Evolutionary conservation across 345 rosid species (phyloP).

Genomic region (Salix arbutifolia): DNA sequence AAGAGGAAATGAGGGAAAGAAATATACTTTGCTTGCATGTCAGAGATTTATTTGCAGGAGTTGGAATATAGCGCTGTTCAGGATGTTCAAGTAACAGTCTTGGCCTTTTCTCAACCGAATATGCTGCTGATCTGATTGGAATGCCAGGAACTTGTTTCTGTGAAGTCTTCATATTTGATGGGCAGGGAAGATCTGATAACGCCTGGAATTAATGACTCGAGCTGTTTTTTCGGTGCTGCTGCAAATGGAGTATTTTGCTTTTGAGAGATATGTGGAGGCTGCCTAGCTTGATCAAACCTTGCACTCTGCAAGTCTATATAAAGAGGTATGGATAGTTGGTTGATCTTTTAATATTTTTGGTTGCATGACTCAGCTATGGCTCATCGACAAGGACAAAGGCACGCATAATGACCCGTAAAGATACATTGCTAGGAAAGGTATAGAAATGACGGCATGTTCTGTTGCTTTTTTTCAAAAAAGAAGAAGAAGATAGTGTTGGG

Average conservation of each 20-base stretch:
- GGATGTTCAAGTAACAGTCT: conserved; percentile 28
- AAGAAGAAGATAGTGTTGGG: not conserved
- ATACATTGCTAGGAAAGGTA: not conserved
- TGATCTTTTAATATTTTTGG: not conserved
- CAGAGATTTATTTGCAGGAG: conserved; percentile 31
- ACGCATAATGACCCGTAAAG: not conserved
- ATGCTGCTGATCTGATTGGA: conserved; percentile 20
- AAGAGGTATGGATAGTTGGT: not conserved
- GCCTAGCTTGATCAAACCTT: not conserved
- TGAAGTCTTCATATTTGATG: conserved; percentile 29
- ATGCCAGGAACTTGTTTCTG: conserved; percentile 23
- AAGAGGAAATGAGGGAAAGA: not conserved
- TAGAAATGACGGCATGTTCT: not conserved
- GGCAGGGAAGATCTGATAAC: not conserved
- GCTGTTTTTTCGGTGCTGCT: not conserved
- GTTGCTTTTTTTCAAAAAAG: not conserved
- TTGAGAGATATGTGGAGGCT: not conserved
- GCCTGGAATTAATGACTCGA: not conserved
- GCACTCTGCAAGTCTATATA: not conserved
- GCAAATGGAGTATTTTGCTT: not conserved
- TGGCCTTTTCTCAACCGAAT: conserved; percentile 30
- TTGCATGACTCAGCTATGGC: not conserved
- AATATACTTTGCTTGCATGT: conserved; percentile 35
- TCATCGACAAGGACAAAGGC: not conserved
- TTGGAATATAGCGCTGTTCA: conserved; percentile 26